These are phyloP conservation scores for Pseudodiploospora longispora DNA, from an alignment of 2,329 filamentous ascomycete genomes.

Conservation along the genomic window DNA sequence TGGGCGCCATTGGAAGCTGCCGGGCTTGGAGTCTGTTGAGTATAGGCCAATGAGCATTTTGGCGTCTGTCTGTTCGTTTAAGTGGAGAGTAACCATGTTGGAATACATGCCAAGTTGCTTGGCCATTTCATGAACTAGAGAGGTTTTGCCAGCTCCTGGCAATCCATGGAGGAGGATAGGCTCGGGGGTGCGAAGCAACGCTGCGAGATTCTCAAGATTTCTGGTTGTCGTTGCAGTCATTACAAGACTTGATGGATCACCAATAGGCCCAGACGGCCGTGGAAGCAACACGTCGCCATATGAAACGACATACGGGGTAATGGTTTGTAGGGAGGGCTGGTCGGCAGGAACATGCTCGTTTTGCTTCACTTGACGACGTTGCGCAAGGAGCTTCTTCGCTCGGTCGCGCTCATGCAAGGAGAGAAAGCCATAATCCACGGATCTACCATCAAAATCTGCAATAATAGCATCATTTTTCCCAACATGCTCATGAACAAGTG, in stretches of 20 bases:
- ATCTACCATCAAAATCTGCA: slow-evolving; percentile 66
- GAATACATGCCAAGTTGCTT: slow-evolving; percentile 69
- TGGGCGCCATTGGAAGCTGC: slow-evolving; percentile 85
- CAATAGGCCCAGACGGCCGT: slow-evolving; percentile 42
- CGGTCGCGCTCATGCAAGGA: slow-evolving; percentile 50
- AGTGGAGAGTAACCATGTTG: slow-evolving; percentile 83
- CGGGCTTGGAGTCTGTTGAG: slow-evolving; percentile 77
- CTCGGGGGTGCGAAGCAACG: slow-evolving; percentile 55
- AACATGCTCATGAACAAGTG: slow-evolving; percentile 60
- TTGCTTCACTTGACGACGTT: slow-evolving; percentile 31
- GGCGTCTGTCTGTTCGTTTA: slow-evolving; percentile 97
- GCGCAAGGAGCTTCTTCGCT: slow-evolving; percentile 35
- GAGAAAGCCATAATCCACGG: slow-evolving; percentile 71
- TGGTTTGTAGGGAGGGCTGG: slow-evolving; percentile 23
- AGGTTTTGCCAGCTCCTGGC: slow-evolving; percentile 85
- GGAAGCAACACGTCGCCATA: slow-evolving; percentile 63
- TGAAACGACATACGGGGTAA: slow-evolving; percentile 55
- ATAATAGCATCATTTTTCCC: slow-evolving; percentile 51
- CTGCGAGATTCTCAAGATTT: slow-evolving; percentile 65
- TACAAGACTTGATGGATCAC: slow-evolving; percentile 46
- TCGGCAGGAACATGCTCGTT: slow-evolving; percentile 7
- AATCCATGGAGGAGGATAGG: slow-evolving; percentile 77
- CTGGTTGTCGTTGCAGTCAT: slow-evolving; percentile 62
- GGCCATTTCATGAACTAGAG: slow-evolving; percentile 74
- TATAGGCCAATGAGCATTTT: slow-evolving; percentile 95